Conservation (phyloP, 1,284 basidiomycete genomes). For the Trichosporon inkin region DNA sequence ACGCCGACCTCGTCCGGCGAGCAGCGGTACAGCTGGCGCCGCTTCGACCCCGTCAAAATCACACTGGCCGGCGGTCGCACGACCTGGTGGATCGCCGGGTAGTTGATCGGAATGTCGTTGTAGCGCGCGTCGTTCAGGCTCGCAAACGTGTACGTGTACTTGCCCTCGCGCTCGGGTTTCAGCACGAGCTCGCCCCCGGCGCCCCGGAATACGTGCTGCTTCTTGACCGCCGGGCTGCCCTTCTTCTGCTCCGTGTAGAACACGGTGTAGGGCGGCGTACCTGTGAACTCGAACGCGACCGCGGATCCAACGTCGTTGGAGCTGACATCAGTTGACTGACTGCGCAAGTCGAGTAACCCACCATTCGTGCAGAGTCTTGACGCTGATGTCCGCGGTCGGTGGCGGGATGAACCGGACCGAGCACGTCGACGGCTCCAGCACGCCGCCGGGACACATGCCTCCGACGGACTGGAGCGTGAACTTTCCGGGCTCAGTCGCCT, state of each 20-base stretch:
- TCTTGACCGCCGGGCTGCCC: slow-evolving; percentile 58
- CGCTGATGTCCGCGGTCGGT: slow-evolving; percentile 77
- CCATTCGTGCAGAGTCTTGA: slow-evolving; percentile 87
- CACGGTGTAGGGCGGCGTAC: slow-evolving; percentile 82
- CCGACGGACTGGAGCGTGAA: slow-evolving; percentile 70
- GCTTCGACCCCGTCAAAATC: neutral
- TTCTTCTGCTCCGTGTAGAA: slow-evolving; percentile 72
- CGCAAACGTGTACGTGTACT: slow-evolving; percentile 75
- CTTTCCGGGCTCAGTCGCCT: slow-evolving; percentile 67
- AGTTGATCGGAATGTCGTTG: slow-evolving; percentile 63
- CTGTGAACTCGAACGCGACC: slow-evolving; percentile 78
- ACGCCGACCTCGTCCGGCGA: slow-evolving; percentile 66
- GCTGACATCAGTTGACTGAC: slow-evolving; percentile 10
- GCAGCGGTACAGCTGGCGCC: slow-evolving; percentile 45
- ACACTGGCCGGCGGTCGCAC: slow-evolving; percentile 83
- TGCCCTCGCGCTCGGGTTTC: slow-evolving; percentile 75
- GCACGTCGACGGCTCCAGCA: slow-evolving; percentile 74
- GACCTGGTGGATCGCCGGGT: slow-evolving; percentile 71
- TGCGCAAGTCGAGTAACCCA: neutral
- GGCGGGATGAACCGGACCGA: slow-evolving; percentile 67
- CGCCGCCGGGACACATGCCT: slow-evolving; percentile 73
- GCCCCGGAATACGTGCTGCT: slow-evolving; percentile 56
- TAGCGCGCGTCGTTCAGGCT: slow-evolving; percentile 82
- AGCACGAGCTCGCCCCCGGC: slow-evolving; percentile 80
- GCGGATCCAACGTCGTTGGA: slow-evolving; percentile 90